These are phyloP conservation scores for Histomonas meleagridis DNA, from an alignment of 208 protist species.

Conservation along the genomic window DNA sequence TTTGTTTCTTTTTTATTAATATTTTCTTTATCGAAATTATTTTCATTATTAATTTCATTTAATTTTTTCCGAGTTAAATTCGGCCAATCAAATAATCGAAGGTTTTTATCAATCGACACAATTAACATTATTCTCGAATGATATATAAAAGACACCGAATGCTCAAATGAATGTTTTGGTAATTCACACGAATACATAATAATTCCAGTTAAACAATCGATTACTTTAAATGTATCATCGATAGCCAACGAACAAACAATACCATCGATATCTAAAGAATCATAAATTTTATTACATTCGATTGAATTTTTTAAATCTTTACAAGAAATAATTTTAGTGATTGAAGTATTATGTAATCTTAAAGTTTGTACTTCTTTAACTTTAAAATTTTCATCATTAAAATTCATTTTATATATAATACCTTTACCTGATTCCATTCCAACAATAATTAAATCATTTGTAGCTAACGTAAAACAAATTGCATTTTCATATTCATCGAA, in stretches of 20 bases:
- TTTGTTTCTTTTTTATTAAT: not conserved
- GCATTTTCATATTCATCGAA: conserved; percentile 3
- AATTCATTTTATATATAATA: not conserved
- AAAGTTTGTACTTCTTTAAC: not conserved
- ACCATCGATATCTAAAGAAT: not conserved
- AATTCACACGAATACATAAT: not conserved
- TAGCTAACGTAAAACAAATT: not conserved
- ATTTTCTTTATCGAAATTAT: not conserved
- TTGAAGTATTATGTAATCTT: not conserved
- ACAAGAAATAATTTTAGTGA: not conserved
- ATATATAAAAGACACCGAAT: not conserved
- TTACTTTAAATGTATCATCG: not conserved
- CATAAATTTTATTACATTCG: not conserved
- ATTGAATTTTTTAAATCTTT: not conserved
- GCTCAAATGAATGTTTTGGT: not conserved
- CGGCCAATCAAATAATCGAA: not conserved
- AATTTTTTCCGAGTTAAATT: not conserved
- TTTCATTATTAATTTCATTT: not conserved
- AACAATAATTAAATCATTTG: not conserved
- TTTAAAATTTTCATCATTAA: not conserved
- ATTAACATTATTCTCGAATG: not conserved
- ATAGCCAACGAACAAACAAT: not conserved
- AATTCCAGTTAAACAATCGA: not conserved
- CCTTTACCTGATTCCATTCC: not conserved
- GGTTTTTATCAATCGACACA: conserved; percentile 17